Evolutionary conservation across 2,329 filamentous ascomycete species (phyloP).

Genomic region (Colletotrichum sp.): DNA sequence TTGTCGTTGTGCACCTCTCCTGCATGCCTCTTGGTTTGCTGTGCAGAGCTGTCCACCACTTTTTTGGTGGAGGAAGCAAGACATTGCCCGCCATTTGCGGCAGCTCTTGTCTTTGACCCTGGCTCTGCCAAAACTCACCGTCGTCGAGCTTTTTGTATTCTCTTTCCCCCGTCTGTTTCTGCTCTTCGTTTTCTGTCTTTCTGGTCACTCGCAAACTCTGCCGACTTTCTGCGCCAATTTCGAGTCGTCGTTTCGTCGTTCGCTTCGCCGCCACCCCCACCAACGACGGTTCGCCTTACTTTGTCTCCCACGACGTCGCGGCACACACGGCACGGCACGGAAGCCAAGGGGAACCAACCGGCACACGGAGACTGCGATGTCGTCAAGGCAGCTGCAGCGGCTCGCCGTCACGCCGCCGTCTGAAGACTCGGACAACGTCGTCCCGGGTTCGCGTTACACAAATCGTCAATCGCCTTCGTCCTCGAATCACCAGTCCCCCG

Average conservation of each 20-base stretch:
- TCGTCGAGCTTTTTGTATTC: not conserved
- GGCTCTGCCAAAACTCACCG: not conserved
- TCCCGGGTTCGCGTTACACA: constrained; percentile 10
- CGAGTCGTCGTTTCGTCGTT: not conserved
- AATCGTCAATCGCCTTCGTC: not conserved
- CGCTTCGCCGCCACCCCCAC: not conserved
- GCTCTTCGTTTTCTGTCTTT: not conserved
- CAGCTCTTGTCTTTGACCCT: not conserved
- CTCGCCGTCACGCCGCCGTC: constrained; percentile 18
- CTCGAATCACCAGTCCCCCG: constrained; percentile 4
- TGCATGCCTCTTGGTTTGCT: not conserved
- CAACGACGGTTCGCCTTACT: not conserved
- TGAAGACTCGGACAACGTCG: constrained; percentile 17
- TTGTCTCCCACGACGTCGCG: not conserved
- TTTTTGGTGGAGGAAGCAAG: not conserved
- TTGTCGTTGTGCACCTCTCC: not conserved
- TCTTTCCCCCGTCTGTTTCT: not conserved
- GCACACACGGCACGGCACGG: not conserved
- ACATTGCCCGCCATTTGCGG: not conserved
- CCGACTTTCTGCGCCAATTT: not conserved
- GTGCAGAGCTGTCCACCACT: not conserved
- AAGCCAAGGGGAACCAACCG: not conserved
- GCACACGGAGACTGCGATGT: not conserved
- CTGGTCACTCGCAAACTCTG: not conserved
- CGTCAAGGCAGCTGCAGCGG: constrained; percentile 11